A percentile compares a stretch with the other conserved stretches of the same genome.
phyloP scores from a whole-genome alignment of 345 rosid species.

The Rhodomyrtus tomentosa region DNA sequence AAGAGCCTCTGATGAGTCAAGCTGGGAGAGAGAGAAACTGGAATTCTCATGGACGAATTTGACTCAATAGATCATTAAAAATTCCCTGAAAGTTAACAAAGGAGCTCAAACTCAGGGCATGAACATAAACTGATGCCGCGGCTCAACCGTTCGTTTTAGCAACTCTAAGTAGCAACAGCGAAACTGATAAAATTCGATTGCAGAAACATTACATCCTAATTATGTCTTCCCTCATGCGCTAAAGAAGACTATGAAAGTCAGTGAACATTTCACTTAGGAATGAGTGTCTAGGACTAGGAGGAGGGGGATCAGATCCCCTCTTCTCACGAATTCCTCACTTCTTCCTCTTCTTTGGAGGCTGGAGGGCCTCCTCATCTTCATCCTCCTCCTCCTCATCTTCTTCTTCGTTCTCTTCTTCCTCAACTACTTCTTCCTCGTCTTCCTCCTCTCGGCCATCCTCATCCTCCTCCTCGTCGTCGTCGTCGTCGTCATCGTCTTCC shows the following conservation, averaged over 20 bases:
- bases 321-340: conserved; percentile 28
- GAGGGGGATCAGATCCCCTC: neutral
- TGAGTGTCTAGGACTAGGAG: neutral
- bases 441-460: conserved; percentile 24
- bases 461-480: conserved; percentile 11
- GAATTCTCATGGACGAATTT: neutral
- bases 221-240: neutral
- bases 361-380: conserved; percentile 71
- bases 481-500: conserved; percentile 18
- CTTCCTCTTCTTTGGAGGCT: conserved; percentile 95
- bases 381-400: conserved; percentile 66
- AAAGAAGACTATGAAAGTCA: neutral
- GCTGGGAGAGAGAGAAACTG: too few relatives aligned
- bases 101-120: neutral
- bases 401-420: conserved; percentile 19
- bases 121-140: neutral
- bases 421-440: conserved; percentile 27
- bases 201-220: neutral
- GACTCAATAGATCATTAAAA: neutral
- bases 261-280: neutral
- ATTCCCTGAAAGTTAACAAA: neutral
- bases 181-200: neutral
- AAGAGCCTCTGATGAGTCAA: neutral
- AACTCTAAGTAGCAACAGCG: neutral
- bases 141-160: neutral